Conservation (phyloP, 140 eudicot species). For the Erigeron philadelphicus region DNA sequence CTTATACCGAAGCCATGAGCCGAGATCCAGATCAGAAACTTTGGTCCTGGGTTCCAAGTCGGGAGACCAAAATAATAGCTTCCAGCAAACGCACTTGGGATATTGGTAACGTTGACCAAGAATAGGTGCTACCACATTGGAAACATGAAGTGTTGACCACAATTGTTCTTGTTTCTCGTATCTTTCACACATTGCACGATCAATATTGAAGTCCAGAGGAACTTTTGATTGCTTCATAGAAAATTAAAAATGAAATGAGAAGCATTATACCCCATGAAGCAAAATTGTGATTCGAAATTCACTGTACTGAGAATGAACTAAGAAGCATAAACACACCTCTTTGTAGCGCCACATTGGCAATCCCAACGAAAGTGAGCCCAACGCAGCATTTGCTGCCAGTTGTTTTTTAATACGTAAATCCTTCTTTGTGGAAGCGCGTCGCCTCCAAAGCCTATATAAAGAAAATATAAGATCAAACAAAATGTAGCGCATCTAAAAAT, state of each 20-base stretch:
- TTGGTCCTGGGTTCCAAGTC: constrained; percentile 23
- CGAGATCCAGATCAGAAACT: constrained; percentile 28
- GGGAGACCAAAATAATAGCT: constrained; percentile 52
- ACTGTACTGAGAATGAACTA: not conserved
- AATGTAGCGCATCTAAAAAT: not conserved
- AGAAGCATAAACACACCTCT: constrained; percentile 33
- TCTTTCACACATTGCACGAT: constrained; percentile 56
- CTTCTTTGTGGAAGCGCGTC: constrained; percentile 43
- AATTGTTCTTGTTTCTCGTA: constrained; percentile 46
- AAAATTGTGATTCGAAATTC: not conserved
- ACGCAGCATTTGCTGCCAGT: constrained; percentile 75
- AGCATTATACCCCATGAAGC: constrained; percentile 1
- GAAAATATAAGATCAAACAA: constrained; percentile 16
- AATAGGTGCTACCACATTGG: constrained; percentile 57
- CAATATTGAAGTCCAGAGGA: constrained; percentile 49
- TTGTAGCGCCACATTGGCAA: constrained; percentile 50
- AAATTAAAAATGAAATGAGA: constrained; percentile 14
- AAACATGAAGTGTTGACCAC: constrained; percentile 71
- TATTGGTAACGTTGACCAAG: constrained; percentile 48
- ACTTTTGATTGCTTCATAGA: constrained; percentile 42
- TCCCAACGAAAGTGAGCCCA: constrained; percentile 70
- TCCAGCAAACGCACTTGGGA: constrained; percentile 83
- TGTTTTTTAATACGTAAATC: constrained; percentile 64
- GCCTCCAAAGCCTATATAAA: constrained; percentile 69
- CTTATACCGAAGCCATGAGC: constrained; percentile 60